Evolutionary conservation across 2,329 filamentous ascomycete species (phyloP).

Genomic region (Calonectria pseudoturangicola): DNA sequence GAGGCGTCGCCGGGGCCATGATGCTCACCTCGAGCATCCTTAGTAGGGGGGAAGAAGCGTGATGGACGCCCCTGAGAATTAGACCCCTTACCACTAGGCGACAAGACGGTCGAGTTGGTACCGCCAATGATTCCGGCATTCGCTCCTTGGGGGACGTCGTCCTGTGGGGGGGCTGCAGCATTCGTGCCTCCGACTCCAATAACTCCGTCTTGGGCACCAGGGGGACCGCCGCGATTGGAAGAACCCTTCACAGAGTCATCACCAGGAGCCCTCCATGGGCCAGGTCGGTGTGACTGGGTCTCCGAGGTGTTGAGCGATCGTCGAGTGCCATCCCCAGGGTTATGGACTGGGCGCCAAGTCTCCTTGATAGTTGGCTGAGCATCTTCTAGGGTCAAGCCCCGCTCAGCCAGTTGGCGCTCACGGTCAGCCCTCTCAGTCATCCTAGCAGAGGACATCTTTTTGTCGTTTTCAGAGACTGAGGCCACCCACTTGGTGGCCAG

Average conservation of each 20-base stretch:
- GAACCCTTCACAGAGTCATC: conserved; percentile 48
- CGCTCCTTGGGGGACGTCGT: conserved; percentile 49
- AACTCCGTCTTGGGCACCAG: background rate
- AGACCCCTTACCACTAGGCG: conserved; percentile 55
- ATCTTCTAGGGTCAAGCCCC: conserved; percentile 66
- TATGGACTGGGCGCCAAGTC: conserved; percentile 70
- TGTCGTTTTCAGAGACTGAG: conserved; percentile 68
- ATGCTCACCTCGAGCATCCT: conserved; percentile 68
- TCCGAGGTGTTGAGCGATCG: conserved; percentile 53
- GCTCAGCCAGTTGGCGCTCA: conserved; percentile 66
- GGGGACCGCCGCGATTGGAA: background rate
- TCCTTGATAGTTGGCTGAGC: conserved; percentile 70
- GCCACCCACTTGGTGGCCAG: conserved; percentile 65
- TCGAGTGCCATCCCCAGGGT: conserved; percentile 61
- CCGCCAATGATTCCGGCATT: conserved; percentile 56
- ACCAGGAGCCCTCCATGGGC: conserved; percentile 57
- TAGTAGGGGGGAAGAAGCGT: conserved; percentile 75
- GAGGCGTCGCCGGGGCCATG: conserved; percentile 60
- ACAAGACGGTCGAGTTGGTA: conserved; percentile 51
- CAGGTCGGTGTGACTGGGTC: conserved; percentile 54
- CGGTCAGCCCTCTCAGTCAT: conserved; percentile 63
- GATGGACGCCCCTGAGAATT: conserved; percentile 71
- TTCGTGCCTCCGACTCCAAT: conserved; percentile 25
- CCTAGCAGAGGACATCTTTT: conserved; percentile 63
- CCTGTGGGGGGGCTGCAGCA: conserved; percentile 39